Evolutionary conservation across 257 asterid species (phyloP).

Genomic region (Forsythia suspensa): DNA sequence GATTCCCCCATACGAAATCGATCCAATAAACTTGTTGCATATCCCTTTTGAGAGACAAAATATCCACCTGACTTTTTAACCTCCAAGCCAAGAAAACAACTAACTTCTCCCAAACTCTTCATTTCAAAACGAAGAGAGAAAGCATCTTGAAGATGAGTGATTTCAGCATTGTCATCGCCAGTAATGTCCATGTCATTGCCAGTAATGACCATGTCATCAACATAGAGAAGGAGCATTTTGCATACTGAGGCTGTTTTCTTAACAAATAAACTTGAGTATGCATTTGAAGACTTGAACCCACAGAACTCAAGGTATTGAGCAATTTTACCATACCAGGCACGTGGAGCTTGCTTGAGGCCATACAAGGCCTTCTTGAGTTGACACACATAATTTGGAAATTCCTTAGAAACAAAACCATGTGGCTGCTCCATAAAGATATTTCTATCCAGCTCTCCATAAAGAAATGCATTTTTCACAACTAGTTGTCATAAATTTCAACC

Average conservation of each 20-base stretch:
- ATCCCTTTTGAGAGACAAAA: conserved; percentile 23
- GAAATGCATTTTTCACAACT: conserved; percentile 2
- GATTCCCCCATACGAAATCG: conserved; percentile 27
- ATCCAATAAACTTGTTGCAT: conserved; percentile 17
- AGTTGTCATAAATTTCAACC: conserved; percentile 16
- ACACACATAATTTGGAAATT: conserved; percentile 21
- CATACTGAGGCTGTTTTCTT: background rate
- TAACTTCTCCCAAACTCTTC: conserved; percentile 18
- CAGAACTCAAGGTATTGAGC: conserved; percentile 24
- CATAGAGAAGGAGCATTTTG: conserved; percentile 4
- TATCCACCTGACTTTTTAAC: conserved; percentile 5
- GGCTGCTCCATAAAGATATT: conserved; percentile 34
- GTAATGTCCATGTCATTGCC: conserved; percentile 22
- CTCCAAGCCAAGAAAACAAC: conserved; percentile 23
- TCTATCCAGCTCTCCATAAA: conserved; percentile 19
- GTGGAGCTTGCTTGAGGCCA: conserved; percentile 31
- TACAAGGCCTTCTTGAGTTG: conserved; percentile 26
- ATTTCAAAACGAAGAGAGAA: conserved; percentile 25
- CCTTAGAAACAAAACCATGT: conserved; percentile 19
- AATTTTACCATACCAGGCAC: conserved; percentile 34
- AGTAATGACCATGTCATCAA: conserved; percentile 21
- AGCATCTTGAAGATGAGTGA: conserved; percentile 12
- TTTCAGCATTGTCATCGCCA: conserved; percentile 10
- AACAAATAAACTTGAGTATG: conserved; percentile 29
- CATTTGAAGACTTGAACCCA: conserved; percentile 17